Percentiles rank a stretch among this genome's conserved stretches.
Evolutionary conservation across 2,329 filamentous ascomycete species (phyloP).

Genomic region (Phyllosticta paracitricarpa): DNA sequence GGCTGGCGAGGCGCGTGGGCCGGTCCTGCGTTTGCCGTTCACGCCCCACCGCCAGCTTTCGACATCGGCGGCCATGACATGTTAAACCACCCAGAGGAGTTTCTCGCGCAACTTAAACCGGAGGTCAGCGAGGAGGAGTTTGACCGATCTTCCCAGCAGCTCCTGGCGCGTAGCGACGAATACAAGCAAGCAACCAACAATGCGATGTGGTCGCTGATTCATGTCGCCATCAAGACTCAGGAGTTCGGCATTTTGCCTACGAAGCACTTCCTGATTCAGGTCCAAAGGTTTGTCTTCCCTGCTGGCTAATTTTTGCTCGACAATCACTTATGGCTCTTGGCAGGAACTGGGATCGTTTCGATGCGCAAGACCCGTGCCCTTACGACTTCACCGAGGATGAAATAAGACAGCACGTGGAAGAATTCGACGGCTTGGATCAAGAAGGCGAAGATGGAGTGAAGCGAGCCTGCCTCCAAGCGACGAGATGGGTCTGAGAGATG

Average conservation of each 20-base stretch:
- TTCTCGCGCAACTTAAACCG: not conserved
- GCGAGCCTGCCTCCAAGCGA: too few species aligned
- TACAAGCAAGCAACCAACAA: not conserved
- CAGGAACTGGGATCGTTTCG: not conserved
- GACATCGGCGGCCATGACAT: not conserved
- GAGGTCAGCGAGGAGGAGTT: not conserved
- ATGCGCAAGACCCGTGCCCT: not conserved
- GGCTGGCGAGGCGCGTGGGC: too few species aligned
- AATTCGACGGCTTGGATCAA: not conserved
- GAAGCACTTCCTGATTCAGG: not conserved
- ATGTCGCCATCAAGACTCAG: not conserved
- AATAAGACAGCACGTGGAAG: not conserved
- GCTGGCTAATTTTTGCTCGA: not conserved
- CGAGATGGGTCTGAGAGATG: too few species aligned
- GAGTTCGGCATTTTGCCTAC: not conserved
- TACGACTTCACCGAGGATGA: not conserved
- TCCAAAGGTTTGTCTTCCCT: not conserved
- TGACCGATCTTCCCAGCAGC: not conserved
- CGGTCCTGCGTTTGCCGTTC: too few species aligned
- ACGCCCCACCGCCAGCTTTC: not conserved
- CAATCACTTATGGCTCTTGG: not conserved
- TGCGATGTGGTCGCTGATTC: not conserved
- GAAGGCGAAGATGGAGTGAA: not conserved
- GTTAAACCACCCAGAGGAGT: not conserved
- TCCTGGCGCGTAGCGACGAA: not conserved